Evolutionary conservation across 1,139 yeast species (phyloP), one percentile per base, ranked within the genome.

Genomic region (Geotrichum bryndzae): DNA sequence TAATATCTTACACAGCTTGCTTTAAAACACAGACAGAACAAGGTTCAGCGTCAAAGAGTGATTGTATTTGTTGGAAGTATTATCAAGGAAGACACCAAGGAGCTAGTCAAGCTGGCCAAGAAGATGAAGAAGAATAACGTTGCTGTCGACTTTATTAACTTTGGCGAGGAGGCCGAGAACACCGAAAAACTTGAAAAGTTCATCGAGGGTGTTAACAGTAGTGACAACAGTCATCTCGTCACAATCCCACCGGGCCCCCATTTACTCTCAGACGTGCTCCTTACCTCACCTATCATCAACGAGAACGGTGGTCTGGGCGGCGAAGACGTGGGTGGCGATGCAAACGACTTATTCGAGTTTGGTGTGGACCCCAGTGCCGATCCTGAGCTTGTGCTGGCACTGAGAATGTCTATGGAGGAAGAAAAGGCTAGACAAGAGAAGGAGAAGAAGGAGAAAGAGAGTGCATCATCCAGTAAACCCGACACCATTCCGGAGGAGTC

Each of bases 321-420:
- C 29, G 79, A 79, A 11, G 80, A 78, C 15, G 77, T 77, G 52
- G 81, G 77, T 29, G 69, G 66, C 33, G 78, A 77, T 45, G 81
- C 79, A 52, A 83, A 79, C 57, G 81, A 78, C 59, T 77, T 78
- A 63, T 80, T 80, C 73, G 87, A 83, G 66, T 82, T 84, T 67
- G 86, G 89, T 58, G 83, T 87, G 51, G 98, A 94, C 75, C 96
- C 97, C 35, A 86, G 87, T 67, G 89, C 90, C 85, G 99, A 94
- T 70, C 99, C 99, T 31, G 99, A 95, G 75, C 84, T 94, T 72
- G 99, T 98, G 0, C 82, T 94, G 79, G 99, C 98, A 0, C 83
- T 94, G 69, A 82, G 96, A 70, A 82, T 89, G 76, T 88, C 95
- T 2, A 79, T 89, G 66, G 96, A 89, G 71, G 96, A 89, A 71